phyloP scores from a whole-genome alignment of 257 asterid species.

The Jasminum sambac region DNA sequence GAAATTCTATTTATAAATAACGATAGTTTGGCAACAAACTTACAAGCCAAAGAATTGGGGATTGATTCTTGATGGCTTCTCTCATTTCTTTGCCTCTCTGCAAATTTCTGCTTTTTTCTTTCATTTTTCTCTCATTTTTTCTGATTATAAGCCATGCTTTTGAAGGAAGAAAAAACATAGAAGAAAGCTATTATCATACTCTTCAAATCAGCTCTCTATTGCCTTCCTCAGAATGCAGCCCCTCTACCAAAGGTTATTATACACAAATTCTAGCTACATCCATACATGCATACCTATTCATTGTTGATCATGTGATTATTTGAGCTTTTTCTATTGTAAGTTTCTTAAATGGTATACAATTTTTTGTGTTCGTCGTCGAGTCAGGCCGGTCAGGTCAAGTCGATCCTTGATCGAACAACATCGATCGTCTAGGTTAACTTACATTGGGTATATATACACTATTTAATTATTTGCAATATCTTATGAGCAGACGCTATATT shows the following conservation, averaged over 20 bases:
- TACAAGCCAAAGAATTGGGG: constrained; percentile 11
- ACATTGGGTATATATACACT: too few relatives aligned
- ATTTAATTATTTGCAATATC: too few relatives aligned
- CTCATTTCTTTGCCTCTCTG: neutral
- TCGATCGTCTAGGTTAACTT: too few relatives aligned
- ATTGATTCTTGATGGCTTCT: constrained; percentile 27
- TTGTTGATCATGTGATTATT: neutral
- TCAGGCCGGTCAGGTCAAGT: neutral
- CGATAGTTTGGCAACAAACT: constrained; percentile 2
- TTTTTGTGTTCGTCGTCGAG: neutral
- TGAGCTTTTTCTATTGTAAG: neutral
- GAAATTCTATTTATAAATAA: constrained; percentile 24
- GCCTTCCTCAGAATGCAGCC: constrained; percentile 38
- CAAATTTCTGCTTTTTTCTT: constrained; percentile 19
- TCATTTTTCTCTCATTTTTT: constrained; percentile 24
- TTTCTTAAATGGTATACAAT: neutral
- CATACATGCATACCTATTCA: neutral
- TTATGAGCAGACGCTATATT: too few relatives aligned
- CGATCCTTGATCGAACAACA: too few relatives aligned
- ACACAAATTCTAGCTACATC: neutral
- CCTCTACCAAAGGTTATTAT: constrained; percentile 22
- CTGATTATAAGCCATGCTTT: constrained; percentile 12
- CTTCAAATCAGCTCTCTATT: constrained; percentile 37
- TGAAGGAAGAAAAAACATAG: constrained; percentile 10
- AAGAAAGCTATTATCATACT: constrained; percentile 29